phyloP scores from a whole-genome alignment of 805 yeast species.

The Wickerhamomyces kurtzmanii region DNA sequence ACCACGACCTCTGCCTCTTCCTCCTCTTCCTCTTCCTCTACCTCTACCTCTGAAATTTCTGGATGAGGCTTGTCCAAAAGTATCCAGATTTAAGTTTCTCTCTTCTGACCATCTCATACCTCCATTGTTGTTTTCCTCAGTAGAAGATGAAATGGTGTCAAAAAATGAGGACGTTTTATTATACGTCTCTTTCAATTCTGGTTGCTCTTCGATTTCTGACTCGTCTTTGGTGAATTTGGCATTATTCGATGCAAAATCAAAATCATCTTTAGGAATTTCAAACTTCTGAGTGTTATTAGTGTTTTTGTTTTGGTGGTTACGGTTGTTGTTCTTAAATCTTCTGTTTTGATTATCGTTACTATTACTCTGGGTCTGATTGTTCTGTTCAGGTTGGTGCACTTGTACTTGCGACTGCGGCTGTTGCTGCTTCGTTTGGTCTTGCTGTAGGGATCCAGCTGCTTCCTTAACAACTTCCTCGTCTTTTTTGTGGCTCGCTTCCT shows the following conservation, averaged over 20 bases:
- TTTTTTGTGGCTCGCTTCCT: conserved; percentile 2
- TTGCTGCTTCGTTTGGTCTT: not conserved
- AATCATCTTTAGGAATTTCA: conserved; percentile 45
- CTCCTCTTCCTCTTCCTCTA: conserved; percentile 37
- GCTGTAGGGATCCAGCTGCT: conserved; percentile 7
- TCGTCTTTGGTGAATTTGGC: conserved; percentile 51
- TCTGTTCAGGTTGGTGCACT: not conserved
- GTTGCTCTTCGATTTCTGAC: conserved; percentile 21
- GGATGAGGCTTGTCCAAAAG: conserved; percentile 68
- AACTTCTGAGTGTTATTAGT: conserved; percentile 1
- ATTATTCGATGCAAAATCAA: conserved; percentile 67
- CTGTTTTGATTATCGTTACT: not conserved
- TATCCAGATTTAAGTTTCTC: conserved; percentile 63
- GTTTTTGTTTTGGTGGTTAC: conserved; percentile 3
- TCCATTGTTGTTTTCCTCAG: conserved; percentile 31
- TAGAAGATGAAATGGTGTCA: conserved; percentile 71
- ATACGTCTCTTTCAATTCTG: conserved; percentile 28
- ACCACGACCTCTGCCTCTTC: conserved; percentile 27
- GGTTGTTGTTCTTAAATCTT: conserved; percentile 1
- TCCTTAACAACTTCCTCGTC: conserved; percentile 6
- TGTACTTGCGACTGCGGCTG: conserved; percentile 1
- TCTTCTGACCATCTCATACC: conserved; percentile 72
- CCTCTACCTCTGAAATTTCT: conserved; percentile 37
- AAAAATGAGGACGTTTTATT: conserved; percentile 81
- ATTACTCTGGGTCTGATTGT: not conserved